Percentiles rank a stretch among this genome's conserved stretches.
phyloP scores from a whole-genome alignment of 116 monocot genomes.

The Zostera marina region DNA sequence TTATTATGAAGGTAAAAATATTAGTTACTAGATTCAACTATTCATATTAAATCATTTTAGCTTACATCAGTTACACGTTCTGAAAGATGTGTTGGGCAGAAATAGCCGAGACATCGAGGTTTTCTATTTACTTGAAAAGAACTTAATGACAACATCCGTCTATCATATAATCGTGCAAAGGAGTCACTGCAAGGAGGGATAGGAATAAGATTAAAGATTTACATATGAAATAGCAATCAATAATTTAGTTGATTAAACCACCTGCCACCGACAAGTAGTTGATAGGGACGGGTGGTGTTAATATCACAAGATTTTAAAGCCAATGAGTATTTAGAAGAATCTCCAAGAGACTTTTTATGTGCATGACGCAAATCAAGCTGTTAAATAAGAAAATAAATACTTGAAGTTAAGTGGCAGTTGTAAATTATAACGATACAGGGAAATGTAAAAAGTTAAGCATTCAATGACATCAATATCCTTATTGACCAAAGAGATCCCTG shows the following conservation, averaged over 20 bases:
- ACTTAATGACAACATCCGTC: constrained; percentile 85
- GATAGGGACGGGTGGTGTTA: constrained; percentile 74
- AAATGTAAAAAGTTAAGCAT: no score
- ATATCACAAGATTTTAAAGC: constrained; percentile 90
- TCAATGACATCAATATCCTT: no score
- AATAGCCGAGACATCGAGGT: constrained; percentile 67
- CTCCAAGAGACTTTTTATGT: constrained; percentile 64
- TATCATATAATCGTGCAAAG: constrained; percentile 88
- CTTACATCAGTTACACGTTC: constrained; percentile 77
- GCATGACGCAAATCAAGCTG: constrained; percentile 87
- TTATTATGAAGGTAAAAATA: no score
- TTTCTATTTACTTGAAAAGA: constrained; percentile 45
- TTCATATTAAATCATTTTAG: constrained; percentile 5
- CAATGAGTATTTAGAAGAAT: constrained; percentile 47
- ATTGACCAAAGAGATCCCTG: no score
- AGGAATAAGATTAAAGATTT: not conserved
- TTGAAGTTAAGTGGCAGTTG: not conserved
- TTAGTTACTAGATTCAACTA: no score
- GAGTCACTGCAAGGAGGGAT: constrained; percentile 46
- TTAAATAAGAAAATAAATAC: constrained; percentile 2
- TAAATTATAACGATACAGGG: no score
- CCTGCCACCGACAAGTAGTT: constrained; percentile 95
- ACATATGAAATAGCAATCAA: not conserved
- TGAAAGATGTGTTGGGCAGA: constrained; percentile 84
- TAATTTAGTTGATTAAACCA: constrained; percentile 10